A percentile compares a stretch with the other conserved stretches of the same genome.
phyloP scores from a whole-genome alignment of 2,329 filamentous ascomycete species.

The Tolypocladium endophyticum region DNA sequence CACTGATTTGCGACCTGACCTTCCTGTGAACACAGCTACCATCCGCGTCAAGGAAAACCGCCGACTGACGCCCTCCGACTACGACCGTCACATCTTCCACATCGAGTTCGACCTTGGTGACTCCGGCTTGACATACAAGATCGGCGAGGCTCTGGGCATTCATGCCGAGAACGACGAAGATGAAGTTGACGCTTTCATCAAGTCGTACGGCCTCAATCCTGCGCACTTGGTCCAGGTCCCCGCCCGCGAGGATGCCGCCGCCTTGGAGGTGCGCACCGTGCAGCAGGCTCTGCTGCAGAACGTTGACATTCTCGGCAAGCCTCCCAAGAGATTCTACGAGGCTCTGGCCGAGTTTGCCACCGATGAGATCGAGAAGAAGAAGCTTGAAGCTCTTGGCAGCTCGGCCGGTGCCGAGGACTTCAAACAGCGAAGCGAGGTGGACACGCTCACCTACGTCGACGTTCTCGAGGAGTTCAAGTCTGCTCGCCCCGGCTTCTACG shows the following conservation, averaged over 20 bases:
- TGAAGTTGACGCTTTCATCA: conserved; percentile 76
- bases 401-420: conserved; percentile 79
- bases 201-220: conserved; percentile 75
- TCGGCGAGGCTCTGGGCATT: conserved; percentile 92
- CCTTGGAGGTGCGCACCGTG: conserved; percentile 80
- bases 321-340: conserved; percentile 97
- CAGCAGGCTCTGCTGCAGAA: conserved; percentile 89
- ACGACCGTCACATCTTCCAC: conserved; percentile 99
- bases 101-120: conserved; percentile 94
- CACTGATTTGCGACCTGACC: conserved; percentile 68
- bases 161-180: conserved; percentile 85
- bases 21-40: conserved; percentile 74
- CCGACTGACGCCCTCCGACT: conserved; percentile 74
- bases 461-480: conserved; percentile 82
- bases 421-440: conserved; percentile 83
- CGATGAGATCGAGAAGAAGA: conserved; percentile 72
- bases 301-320: conserved; percentile 91
- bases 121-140: conserved; percentile 90
- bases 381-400: conserved; percentile 65
- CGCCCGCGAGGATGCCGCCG: conserved; percentile 62
- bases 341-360: conserved; percentile 74
- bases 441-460: conserved; percentile 85
- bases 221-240: conserved; percentile 86
- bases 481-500: conserved; percentile 78
- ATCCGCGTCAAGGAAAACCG: conserved; percentile 93